Conservation (phyloP, 164 flowering plant species). For the Dillenia suffruticosa region DNA sequence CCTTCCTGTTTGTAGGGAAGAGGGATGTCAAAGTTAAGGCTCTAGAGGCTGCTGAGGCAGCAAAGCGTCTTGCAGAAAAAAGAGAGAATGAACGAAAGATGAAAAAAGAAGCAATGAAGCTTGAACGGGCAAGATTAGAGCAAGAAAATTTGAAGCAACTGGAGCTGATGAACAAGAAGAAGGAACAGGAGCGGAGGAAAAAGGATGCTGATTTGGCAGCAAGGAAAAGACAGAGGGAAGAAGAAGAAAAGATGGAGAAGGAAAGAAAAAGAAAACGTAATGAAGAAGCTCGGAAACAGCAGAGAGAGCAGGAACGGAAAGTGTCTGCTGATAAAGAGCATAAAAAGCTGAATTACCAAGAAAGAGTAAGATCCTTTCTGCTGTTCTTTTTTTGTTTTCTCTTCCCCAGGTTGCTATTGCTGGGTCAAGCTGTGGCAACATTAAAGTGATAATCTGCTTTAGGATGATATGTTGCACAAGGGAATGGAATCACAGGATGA, state of each 20-base stretch:
- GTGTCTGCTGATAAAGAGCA: constrained; percentile 40
- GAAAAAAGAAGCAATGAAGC: constrained; percentile 82
- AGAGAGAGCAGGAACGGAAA: constrained; percentile 44
- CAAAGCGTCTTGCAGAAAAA: constrained; percentile 70
- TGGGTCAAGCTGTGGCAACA: background rate
- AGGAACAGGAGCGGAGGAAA: constrained; percentile 69
- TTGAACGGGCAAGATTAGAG: constrained; percentile 64
- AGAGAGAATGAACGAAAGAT: constrained; percentile 79
- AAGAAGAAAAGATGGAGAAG: constrained; percentile 63
- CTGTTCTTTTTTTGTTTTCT: too few species aligned
- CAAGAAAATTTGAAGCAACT: constrained; percentile 53
- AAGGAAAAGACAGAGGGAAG: constrained; percentile 77
- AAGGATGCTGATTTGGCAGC: constrained; percentile 61
- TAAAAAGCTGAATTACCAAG: constrained; percentile 26
- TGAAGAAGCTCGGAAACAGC: constrained; percentile 45
- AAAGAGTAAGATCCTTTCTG: constrained; percentile 27
- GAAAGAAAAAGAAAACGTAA: constrained; percentile 60
- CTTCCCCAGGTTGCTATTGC: too few species aligned
- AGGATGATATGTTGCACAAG: constrained; percentile 34
- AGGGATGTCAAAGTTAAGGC: constrained; percentile 88
- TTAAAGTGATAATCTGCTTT: constrained; percentile 9
- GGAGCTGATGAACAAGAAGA: constrained; percentile 51
- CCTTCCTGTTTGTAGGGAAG: constrained; percentile 41
- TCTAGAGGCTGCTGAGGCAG: constrained; percentile 86
- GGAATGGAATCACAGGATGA: constrained; percentile 32